A percentile compares a stretch with the other conserved stretches of the same genome.
Evolutionary conservation across 208 protist species (phyloP).

Genomic region (Crithidia thermophila): DNA sequence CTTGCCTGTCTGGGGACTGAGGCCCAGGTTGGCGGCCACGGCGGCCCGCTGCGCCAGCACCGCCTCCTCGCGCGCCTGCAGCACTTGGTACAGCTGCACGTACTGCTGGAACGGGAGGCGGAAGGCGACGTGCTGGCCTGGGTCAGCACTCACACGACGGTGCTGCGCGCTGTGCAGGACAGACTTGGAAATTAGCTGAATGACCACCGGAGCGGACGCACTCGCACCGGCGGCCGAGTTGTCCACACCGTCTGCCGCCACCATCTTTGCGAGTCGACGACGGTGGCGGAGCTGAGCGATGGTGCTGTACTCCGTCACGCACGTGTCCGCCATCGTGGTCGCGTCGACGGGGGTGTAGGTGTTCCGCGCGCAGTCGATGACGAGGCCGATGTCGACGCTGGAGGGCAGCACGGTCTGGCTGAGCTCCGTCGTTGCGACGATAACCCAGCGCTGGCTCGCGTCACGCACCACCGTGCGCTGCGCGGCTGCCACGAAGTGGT

Average conservation of each 20-base stretch:
- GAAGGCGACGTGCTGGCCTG: conserved; percentile 70
- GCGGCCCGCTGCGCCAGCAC: conserved; percentile 18
- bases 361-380: conserved; percentile 80
- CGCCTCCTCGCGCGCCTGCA: conserved; percentile 74
- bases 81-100: conserved; percentile 68
- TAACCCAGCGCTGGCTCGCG: conserved; percentile 37
- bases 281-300: conserved; percentile 65
- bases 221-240: neutral
- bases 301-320: conserved; percentile 58
- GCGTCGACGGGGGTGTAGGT: conserved; percentile 52
- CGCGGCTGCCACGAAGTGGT: conserved; percentile 29
- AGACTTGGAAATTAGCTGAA: conserved; percentile 86
- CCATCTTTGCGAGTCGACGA: conserved; percentile 47
- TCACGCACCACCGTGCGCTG: conserved; percentile 23
- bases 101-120: conserved; percentile 68
- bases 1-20: conserved; percentile 3
- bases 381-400: conserved; percentile 59
- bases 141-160: conserved; percentile 68
- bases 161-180: conserved; percentile 76
- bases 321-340: conserved; percentile 41
- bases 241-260: neutral
- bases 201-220: conserved; percentile 43
- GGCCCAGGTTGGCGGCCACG: neutral
- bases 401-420: conserved; percentile 73
- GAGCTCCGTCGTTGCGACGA: conserved; percentile 63